Evolutionary conservation across 306 rosid genomes (phyloP).

Genomic region (Glycine tomentella): DNA sequence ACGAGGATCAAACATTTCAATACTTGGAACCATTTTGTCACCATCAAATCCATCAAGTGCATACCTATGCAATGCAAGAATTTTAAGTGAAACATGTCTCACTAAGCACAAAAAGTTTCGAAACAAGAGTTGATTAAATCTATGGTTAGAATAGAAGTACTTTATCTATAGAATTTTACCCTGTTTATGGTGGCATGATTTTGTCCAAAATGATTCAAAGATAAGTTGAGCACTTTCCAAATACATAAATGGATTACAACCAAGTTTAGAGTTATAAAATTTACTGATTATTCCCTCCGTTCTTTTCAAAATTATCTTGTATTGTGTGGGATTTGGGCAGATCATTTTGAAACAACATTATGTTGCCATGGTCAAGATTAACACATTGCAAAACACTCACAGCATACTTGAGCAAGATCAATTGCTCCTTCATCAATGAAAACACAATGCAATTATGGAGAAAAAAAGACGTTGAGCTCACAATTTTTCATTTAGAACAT

Average conservation of each 20-base stretch:
- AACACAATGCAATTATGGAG: constrained; percentile 26
- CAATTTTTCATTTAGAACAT: constrained; percentile 68
- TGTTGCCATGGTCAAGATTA: background rate
- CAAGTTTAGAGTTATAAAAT: background rate
- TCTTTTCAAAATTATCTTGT: background rate
- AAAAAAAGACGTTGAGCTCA: constrained; percentile 50
- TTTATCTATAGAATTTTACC: constrained; percentile 15
- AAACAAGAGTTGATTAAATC: background rate
- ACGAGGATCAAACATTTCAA: constrained; percentile 86
- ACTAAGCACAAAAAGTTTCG: background rate
- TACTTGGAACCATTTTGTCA: constrained; percentile 62
- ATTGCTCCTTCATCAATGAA: constrained; percentile 7
- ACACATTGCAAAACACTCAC: background rate
- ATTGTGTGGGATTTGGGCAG: background rate
- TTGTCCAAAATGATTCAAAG: constrained; percentile 24
- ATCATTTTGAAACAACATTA: constrained; percentile 18
- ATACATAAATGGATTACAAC: constrained; percentile 23
- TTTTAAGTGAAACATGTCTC: background rate
- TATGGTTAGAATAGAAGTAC: background rate
- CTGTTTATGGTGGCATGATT: background rate
- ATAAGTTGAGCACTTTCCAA: constrained; percentile 31
- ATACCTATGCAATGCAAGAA: constrained; percentile 55
- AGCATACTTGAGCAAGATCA: constrained; percentile 24
- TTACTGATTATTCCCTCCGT: background rate
- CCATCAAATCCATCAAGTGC: constrained; percentile 83